Evolutionary conservation across 2,329 filamentous ascomycete species (phyloP).

Genomic region (Taxawa tesnikishii): DNA sequence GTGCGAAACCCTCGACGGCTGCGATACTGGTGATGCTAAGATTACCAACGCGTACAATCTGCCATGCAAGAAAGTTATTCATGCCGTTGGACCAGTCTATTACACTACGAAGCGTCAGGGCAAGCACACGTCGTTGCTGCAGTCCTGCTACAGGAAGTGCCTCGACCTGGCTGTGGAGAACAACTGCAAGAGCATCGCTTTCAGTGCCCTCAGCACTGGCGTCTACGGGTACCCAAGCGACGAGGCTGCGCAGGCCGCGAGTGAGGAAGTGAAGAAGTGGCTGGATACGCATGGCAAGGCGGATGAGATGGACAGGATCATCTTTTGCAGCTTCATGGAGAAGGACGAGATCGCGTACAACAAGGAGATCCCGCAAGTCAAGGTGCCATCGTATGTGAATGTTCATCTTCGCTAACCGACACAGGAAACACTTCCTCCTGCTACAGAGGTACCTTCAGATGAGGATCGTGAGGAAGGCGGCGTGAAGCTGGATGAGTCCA

Average conservation of each 20-base stretch:
- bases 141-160: conserved; percentile 56
- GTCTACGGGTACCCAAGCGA: conserved; percentile 74
- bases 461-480: conserved; percentile 14
- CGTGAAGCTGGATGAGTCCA: too few species aligned
- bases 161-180: conserved; percentile 60
- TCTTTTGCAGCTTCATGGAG: conserved; percentile 73
- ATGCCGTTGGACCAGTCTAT: conserved; percentile 82
- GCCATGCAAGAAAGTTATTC: conserved; percentile 69
- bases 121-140: conserved; percentile 32
- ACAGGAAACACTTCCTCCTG: conserved; percentile 39
- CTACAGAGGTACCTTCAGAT: conserved; percentile 28
- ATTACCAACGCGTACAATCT: conserved; percentile 69
- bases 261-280: conserved; percentile 46
- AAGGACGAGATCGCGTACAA: conserved; percentile 71
- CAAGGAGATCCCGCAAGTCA: conserved; percentile 58
- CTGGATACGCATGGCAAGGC: conserved; percentile 26
- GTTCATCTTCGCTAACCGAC: conserved; percentile 1
- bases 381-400: too few species aligned
- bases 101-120: conserved; percentile 24
- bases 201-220: conserved; percentile 76
- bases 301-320: conserved; percentile 52
- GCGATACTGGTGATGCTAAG: conserved; percentile 66
- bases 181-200: conserved; percentile 61
- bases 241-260: conserved; percentile 61
- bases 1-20: conserved; percentile 61